These are phyloP conservation scores for Penium margaritaceum DNA, from an alignment of 139 green algal genomes.

Conservation along the genomic window DNA sequence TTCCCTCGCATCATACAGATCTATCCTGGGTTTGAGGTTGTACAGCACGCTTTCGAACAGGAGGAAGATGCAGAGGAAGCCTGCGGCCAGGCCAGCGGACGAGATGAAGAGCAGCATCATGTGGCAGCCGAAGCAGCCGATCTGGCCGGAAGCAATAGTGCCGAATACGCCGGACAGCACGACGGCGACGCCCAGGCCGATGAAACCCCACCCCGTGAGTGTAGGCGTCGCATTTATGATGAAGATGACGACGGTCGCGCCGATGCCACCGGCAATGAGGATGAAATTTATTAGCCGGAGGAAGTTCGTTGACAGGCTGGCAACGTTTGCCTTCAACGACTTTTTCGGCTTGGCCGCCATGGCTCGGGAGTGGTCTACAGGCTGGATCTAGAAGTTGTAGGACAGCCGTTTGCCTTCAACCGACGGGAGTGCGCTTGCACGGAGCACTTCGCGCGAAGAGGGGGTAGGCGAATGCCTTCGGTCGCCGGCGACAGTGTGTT, in stretches of 20 bases:
- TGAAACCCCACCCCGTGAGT: slow-evolving; percentile 4
- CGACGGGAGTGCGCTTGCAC: too few species aligned
- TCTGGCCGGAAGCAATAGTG: not conserved
- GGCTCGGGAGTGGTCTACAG: too few species aligned
- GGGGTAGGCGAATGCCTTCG: too few species aligned
- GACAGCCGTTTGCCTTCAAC: too few species aligned
- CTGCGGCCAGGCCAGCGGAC: slow-evolving; percentile 10
- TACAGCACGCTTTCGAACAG: not conserved
- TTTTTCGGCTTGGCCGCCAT: not conserved
- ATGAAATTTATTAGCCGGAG: slow-evolving; percentile 13
- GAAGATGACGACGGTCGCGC: not conserved
- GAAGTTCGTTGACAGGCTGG: not conserved
- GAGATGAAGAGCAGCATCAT: slow-evolving; percentile 3
- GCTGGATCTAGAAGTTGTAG: too few species aligned
- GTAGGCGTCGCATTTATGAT: slow-evolving; percentile 1
- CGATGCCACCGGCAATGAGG: not conserved
- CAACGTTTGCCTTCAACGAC: slow-evolving; percentile 10
- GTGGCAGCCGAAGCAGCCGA: slow-evolving; percentile 14
- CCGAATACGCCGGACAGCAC: slow-evolving; percentile 16
- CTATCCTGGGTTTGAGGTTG: too few species aligned
- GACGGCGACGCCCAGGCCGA: slow-evolving; percentile 10
- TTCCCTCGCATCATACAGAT: too few species aligned
- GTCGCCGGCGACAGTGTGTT: too few species aligned
- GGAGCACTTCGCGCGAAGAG: too few species aligned
- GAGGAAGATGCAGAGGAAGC: slow-evolving; percentile 20